Base-by-base conservation (phyloP, 2,329 filamentous ascomycete species). In the Pestalotiopsis sp. region DNA sequence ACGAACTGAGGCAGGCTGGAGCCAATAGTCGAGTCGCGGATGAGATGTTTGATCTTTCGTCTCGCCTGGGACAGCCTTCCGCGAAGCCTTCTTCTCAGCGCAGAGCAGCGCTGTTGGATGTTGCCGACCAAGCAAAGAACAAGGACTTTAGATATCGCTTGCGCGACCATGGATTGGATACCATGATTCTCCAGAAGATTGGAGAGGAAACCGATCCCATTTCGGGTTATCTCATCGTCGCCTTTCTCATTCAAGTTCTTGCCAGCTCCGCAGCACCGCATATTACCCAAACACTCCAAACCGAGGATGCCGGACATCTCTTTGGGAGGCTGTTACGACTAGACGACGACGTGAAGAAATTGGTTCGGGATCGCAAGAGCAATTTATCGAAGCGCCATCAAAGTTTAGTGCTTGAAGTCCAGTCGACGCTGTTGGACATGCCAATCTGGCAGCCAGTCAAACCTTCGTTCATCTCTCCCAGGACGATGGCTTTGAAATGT, bases 91-190 rank as follows among this genome's bases (percentile, higher is more conserved):
- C 82, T 3, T 88, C 87, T 0, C 82, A 87, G 74, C 82, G 90
- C 71, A 83, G 89, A 66, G 85, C 86, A 66, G 88, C 88, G 1
- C 79, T 92, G 57, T 79, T 91, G 4, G 89, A 92, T 71, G 77
- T 92, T 57, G 86, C 86, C 1, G 83, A 85, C 59, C 90, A 88
- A 73, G 82, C 91, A 57, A 85, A 86, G 63, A 83, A 91, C 64
- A 90, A 90, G 73, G 83, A 83, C 0, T 94, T 93, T 73, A 82
- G 88, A 36, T 84, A 85, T 20, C 90, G 92, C 70, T 94, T 97
- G 74, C 86, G 92, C 23, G 91, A 94, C 70, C 91, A 93, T 72
- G 89, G 90, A 6, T 88, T 92, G 68, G 92, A 93, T 70, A 86
- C 90, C 66, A 87, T 87, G 38, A 83, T 98, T 17, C 87, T 94